A percentile compares a stretch with the other conserved stretches of the same genome.
These are phyloP conservation scores for Xylariales sp. DNA, from an alignment of 2,329 filamentous ascomycete species.

Conservation along the genomic window DNA sequence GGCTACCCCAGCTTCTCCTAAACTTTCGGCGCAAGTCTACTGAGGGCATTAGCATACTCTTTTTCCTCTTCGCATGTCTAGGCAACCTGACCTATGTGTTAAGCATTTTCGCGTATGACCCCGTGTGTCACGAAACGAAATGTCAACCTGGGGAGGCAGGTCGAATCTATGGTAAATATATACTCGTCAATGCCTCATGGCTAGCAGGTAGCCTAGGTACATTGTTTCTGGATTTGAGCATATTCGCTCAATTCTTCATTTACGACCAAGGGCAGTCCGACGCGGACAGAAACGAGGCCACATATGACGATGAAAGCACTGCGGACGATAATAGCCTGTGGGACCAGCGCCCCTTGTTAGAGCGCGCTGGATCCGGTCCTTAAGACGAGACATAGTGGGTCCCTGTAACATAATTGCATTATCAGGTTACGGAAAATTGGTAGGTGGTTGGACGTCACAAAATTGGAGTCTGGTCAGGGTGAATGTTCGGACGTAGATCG, in stretches of 20 bases:
- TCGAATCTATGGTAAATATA: constrained; percentile 79
- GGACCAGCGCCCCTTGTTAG: constrained; percentile 49
- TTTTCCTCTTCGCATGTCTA: constrained; percentile 96
- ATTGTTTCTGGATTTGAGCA: constrained; percentile 82
- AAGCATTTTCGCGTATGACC: constrained; percentile 90
- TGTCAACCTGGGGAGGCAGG: constrained; percentile 75
- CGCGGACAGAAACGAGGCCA: constrained; percentile 44
- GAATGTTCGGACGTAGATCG: constrained; percentile 4
- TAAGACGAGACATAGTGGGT: constrained; percentile 2
- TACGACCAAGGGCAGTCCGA: constrained; percentile 67
- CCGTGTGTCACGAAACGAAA: constrained; percentile 66
- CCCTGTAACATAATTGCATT: constrained; percentile 25
- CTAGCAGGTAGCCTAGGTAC: constrained; percentile 89
- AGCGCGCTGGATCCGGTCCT: constrained; percentile 45
- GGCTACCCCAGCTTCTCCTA: constrained; percentile 88
- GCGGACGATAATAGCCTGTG: constrained; percentile 42
- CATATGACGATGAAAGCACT: constrained; percentile 47
- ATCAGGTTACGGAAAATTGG: constrained; percentile 27
- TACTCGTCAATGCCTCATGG: constrained; percentile 93
- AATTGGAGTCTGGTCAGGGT: constrained; percentile 9
- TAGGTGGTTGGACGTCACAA: constrained; percentile 14
- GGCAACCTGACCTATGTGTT: constrained; percentile 95
- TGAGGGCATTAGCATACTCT: constrained; percentile 91
- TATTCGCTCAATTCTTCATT: constrained; percentile 92
- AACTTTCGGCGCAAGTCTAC: constrained; percentile 94